Evolutionary conservation across 176 grass and related monocot genomes (phyloP), one percentile per base, ranked within the genome.

Genomic region (Pontederia crassipes): DNA sequence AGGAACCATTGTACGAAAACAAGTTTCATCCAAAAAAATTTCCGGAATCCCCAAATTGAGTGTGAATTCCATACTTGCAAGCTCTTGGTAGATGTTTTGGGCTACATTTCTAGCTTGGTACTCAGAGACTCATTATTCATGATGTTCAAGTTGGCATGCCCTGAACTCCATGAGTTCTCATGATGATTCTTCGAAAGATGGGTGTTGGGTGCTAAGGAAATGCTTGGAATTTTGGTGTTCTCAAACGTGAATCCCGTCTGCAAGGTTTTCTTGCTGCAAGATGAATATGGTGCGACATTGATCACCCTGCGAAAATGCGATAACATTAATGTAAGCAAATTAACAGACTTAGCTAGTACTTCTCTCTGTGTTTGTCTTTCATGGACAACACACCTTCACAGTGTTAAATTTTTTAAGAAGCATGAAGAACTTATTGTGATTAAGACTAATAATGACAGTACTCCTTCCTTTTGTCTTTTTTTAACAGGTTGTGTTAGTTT

Each of bases 61-160:
- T 40, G 6, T 40, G 6, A 40, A 40, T 40, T 40, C 4, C 6
- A 40, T 7, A 40, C 32, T 40, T 40, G 32, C 32, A 40, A 40
- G 1, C 6, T 40, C 6, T 3, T 0, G 32, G 32, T 1, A 24
- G 20, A 24, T 24, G 20, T 24, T 24, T 24, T 24, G 32, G 2
- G 32, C 86, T 74, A 89, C 11, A 84, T 93, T 48, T 84, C 77
- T 57, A 93, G 74, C 35, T 95, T 78, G 4, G 80, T 84, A 63
- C 61, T 82, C 9, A 68, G 80, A 50, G 74, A 67, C 54, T 84
- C 83, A 17, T 61, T 75, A 29, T 67, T 79, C 48, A 78, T 80
- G 57, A 56, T 81, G 48, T 78, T 87, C 70, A 72, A 78, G 48
- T 79, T 87, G 15, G 77, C 76, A 50, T 81, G 83, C 12, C 85